Conservation (phyloP, 1,284 basidiomycete species). For the Ganoderma lucidum region DNA sequence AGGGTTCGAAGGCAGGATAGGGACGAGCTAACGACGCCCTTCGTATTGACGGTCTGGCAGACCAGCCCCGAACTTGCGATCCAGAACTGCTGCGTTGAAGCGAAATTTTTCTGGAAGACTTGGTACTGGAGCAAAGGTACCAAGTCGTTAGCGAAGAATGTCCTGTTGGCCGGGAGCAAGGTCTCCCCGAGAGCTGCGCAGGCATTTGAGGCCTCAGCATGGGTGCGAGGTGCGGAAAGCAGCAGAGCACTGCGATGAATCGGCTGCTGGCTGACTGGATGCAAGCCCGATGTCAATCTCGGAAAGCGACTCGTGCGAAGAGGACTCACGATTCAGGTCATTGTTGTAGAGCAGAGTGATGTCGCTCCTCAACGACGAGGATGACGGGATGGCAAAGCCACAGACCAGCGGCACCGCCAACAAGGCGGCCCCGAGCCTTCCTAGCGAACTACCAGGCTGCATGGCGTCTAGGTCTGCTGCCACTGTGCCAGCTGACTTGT, state of each 20-base stretch:
- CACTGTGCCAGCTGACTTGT: not conserved
- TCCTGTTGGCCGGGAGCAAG: slow-evolving; percentile 38
- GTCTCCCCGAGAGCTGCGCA: slow-evolving; percentile 39
- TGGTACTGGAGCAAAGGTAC: slow-evolving; percentile 38
- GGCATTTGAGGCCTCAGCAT: slow-evolving; percentile 30
- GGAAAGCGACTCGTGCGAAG: not conserved
- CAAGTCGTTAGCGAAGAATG: slow-evolving; percentile 38
- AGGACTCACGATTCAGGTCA: slow-evolving; percentile 37
- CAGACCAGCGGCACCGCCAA: slow-evolving; percentile 19
- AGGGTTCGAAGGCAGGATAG: slow-evolving; percentile 34
- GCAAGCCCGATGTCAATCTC: not conserved
- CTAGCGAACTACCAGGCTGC: slow-evolving; percentile 7
- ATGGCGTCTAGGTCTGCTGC: slow-evolving; percentile 11
- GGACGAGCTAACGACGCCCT: slow-evolving; percentile 33
- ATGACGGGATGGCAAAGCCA: slow-evolving; percentile 25
- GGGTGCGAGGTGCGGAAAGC: slow-evolving; percentile 28
- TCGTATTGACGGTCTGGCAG: slow-evolving; percentile 37
- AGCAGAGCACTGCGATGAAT: slow-evolving; percentile 38
- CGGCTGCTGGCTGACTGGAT: slow-evolving; percentile 27
- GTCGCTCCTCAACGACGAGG: slow-evolving; percentile 30
- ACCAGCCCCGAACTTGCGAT: slow-evolving; percentile 33
- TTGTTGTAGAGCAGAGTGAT: slow-evolving; percentile 41
- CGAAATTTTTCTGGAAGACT: slow-evolving; percentile 33
- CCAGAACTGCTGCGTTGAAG: slow-evolving; percentile 39
- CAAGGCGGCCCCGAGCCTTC: slow-evolving; percentile 8